Evolutionary conservation across 2,329 filamentous ascomycete genomes (phyloP).

Genomic region (Diaporthe vaccinii): DNA sequence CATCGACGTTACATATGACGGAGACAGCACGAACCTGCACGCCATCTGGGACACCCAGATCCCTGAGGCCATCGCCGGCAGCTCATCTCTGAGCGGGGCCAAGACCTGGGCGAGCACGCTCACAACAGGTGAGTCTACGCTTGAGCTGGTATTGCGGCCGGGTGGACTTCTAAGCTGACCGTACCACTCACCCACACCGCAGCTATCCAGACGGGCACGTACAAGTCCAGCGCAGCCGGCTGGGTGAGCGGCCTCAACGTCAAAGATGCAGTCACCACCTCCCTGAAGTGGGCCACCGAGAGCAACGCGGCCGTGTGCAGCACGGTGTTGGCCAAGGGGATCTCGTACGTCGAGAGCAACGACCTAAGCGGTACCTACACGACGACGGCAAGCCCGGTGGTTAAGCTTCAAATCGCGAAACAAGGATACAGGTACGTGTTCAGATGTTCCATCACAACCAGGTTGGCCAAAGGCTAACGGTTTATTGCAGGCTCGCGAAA

Average conservation of each 20-base stretch:
- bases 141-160: background rate
- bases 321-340: slow-evolving; percentile 56
- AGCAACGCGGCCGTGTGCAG: slow-evolving; percentile 59
- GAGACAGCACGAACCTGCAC: slow-evolving; percentile 69
- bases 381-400: slow-evolving; percentile 53
- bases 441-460: too few species aligned
- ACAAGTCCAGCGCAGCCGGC: slow-evolving; percentile 50
- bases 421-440: slow-evolving; percentile 52
- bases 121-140: slow-evolving; percentile 46
- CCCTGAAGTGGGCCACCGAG: slow-evolving; percentile 56
- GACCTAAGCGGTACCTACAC: slow-evolving; percentile 58
- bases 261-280: slow-evolving; percentile 49
- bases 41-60: slow-evolving; percentile 73
- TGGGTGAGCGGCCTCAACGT: slow-evolving; percentile 55
- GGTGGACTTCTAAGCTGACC: background rate
- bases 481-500: slow-evolving; percentile 48
- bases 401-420: slow-evolving; percentile 60
- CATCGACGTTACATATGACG: slow-evolving; percentile 66
- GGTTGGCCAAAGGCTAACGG: background rate
- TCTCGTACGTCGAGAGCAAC: slow-evolving; percentile 53
- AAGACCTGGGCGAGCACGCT: slow-evolving; percentile 56
- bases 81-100: slow-evolving; percentile 51
- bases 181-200: background rate
- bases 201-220: slow-evolving; percentile 55
- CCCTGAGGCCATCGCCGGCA: slow-evolving; percentile 59